These are phyloP conservation scores for Ogataea philodendri DNA, from an alignment of 805 yeast genomes.

Conservation along the genomic window DNA sequence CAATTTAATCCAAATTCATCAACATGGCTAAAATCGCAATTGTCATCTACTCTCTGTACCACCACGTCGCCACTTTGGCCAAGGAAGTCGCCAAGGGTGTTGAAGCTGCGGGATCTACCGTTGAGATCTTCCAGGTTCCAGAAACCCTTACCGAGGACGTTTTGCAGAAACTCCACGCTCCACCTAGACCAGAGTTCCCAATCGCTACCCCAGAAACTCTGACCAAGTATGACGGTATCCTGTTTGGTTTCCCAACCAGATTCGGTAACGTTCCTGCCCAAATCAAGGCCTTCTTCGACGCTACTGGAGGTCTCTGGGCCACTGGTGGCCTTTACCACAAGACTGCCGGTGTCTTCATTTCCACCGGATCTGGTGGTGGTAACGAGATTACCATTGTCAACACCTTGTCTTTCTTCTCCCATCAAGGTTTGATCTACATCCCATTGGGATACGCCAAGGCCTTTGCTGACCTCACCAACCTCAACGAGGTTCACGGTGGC, in stretches of 20 bases:
- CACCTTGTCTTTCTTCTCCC: conserved; percentile 63
- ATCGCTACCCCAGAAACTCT: conserved; percentile 61
- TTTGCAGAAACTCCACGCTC: conserved; percentile 56
- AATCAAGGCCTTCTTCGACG: conserved; percentile 72
- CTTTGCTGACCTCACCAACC: conserved; percentile 52
- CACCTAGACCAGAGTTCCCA: conserved; percentile 63
- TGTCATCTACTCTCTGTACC: conserved; percentile 72
- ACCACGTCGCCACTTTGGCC: conserved; percentile 72
- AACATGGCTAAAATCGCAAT: conserved; percentile 33
- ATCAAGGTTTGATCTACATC: conserved; percentile 77
- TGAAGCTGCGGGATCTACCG: conserved; percentile 64
- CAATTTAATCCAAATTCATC: neutral
- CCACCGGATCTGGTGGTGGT: conserved; percentile 84
- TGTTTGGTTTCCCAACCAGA: conserved; percentile 87
- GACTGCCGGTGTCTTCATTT: conserved; percentile 69
- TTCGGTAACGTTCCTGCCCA: conserved; percentile 83
- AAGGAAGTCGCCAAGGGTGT: conserved; percentile 68
- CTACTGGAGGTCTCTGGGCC: conserved; percentile 81
- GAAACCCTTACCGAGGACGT: conserved; percentile 69
- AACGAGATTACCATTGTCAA: conserved; percentile 71
- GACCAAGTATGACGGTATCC: conserved; percentile 68
- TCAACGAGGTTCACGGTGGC: conserved; percentile 74
- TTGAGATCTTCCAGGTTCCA: conserved; percentile 69
- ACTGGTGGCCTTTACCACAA: conserved; percentile 70
- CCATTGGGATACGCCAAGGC: conserved; percentile 73